Base-by-base conservation (phyloP, 169 alveolate genomes). In the Plasmodium adleri region DNA sequence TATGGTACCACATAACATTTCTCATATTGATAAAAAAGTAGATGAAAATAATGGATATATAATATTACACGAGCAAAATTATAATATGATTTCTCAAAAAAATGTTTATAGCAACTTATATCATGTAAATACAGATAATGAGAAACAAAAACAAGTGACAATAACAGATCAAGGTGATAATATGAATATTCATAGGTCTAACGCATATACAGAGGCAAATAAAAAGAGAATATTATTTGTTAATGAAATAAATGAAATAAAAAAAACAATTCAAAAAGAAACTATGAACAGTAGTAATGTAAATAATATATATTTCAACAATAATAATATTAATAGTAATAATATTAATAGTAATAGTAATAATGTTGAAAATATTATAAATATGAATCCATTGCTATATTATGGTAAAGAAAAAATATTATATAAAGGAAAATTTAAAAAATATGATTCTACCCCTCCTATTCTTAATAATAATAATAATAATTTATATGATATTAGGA, bases 251-350 rank as follows among this genome's bases (percentile, higher is more conserved):
- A 24, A 59, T 2, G 66, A 76, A 76, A 7, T 76, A 64, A 63
- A 59, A 50, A 63, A 76, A 63, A 58, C 17, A 20, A 76, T 76
- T 9, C 76, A 63, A 76, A 26, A 76, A 58, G 70, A 76, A 22
- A 76, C 12, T 15, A 47, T 63, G 66, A 52, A 20, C 28, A 64
- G 26, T n/a, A 76, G 10, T 50, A 50, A 54, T 54, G 20, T 6
- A 64, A 22, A 24, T 2, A 74, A 32, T 43, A 6, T 15, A 22
- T 59, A 52, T 15, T 17, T 56, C 32, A 74, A 59, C 20, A 60
- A 26, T 74, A 39, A 5, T 32, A n/a, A 59, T 12, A 22, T n/a
- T 59, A 28, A 2, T 28, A 28, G 4, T 28, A 74, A 32, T 43
- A 6, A n/a, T 45, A 74, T 43, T 15, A 26, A 52, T 50, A 74